These are phyloP conservation scores for Sarocladium strictum DNA, from an alignment of 2,329 filamentous ascomycete species.

Conservation along the genomic window DNA sequence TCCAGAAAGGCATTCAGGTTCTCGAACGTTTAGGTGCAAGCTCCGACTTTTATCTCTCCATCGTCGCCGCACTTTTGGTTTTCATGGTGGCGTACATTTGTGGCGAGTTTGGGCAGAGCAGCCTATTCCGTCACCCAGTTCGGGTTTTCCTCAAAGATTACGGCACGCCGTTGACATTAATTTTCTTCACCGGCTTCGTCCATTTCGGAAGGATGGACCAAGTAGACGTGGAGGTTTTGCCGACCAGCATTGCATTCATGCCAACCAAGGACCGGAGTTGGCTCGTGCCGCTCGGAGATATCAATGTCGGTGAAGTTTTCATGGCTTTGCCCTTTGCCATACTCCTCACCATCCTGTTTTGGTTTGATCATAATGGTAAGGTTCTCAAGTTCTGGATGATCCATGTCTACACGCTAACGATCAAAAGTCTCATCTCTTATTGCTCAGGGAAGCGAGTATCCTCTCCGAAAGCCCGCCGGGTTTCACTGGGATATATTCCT, in stretches of 20 bases:
- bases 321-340: constrained; percentile 82
- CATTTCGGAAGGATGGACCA: constrained; percentile 77
- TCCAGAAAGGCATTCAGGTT: constrained; percentile 87
- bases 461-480: constrained; percentile 71
- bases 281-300: constrained; percentile 78
- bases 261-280: constrained; percentile 67
- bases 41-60: constrained; percentile 70
- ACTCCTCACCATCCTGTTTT: constrained; percentile 78
- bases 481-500: constrained; percentile 86
- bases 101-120: constrained; percentile 63
- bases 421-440: constrained; percentile 71
- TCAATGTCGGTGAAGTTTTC: constrained; percentile 68
- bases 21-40: constrained; percentile 65
- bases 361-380: constrained; percentile 81
- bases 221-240: constrained; percentile 64
- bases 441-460: constrained; percentile 77
- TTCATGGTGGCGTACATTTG: constrained; percentile 71
- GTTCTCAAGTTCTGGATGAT: constrained; percentile 7
- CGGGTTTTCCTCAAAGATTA: constrained; percentile 86
- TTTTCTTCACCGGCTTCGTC: constrained; percentile 88
- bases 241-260: constrained; percentile 70
- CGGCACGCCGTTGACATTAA: constrained; percentile 72
- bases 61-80: constrained; percentile 70
- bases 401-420: background rate
- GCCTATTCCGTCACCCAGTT: constrained; percentile 67